Conservation (phyloP, 75 land plant genomes). For the Azolla pinnata region DNA sequence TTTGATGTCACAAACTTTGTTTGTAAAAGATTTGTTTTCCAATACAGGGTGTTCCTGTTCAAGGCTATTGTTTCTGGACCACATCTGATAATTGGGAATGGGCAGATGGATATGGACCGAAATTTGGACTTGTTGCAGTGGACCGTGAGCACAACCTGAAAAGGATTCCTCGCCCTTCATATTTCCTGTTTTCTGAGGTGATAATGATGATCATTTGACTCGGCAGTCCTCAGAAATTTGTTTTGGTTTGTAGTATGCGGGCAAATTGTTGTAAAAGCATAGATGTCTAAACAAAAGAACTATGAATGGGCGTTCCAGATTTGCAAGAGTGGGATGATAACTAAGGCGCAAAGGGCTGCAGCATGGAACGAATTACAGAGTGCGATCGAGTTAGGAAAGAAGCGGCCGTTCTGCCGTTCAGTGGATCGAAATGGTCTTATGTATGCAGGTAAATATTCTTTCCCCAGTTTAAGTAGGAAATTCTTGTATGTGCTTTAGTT, state of each 20-base stretch:
- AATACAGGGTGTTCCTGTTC: constrained; percentile 74
- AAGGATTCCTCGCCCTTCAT: constrained; percentile 82
- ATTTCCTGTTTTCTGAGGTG: constrained; percentile 75
- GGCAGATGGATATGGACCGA: constrained; percentile 99
- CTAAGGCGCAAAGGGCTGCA: constrained; percentile 45
- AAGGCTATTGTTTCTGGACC: constrained; percentile 97
- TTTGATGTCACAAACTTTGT: constrained; percentile 1
- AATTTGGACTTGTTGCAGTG: constrained; percentile 92
- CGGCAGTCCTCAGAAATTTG: too few relatives aligned
- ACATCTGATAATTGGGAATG: constrained; percentile 99
- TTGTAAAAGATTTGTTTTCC: not conserved
- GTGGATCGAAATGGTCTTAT: constrained; percentile 61
- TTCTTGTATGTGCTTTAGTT: not conserved
- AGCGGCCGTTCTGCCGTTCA: constrained; percentile 61
- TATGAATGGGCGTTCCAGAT: too few relatives aligned
- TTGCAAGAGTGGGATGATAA: constrained; percentile 66
- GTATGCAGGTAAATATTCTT: constrained; percentile 65
- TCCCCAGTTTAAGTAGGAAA: not conserved
- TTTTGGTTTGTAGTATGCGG: too few relatives aligned
- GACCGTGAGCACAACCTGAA: constrained; percentile 78
- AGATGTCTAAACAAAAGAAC: too few relatives aligned
- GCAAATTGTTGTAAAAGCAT: too few relatives aligned
- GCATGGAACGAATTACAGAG: constrained; percentile 78
- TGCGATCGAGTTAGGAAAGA: constrained; percentile 54
- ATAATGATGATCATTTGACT: not conserved